Evolutionary conservation across 306 rosid species (phyloP).

Genomic region (Quercus ilex): DNA sequence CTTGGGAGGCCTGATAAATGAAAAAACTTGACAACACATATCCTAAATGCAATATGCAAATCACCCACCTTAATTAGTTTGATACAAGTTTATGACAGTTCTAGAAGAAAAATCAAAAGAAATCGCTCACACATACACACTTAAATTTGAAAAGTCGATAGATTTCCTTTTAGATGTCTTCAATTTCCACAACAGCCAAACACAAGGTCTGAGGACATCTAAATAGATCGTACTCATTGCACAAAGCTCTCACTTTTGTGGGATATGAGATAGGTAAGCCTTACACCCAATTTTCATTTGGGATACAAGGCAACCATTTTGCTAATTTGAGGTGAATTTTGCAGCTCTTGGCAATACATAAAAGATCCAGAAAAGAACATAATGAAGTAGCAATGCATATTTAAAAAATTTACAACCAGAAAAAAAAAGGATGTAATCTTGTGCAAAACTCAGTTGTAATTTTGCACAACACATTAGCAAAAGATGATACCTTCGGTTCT

Average conservation of each 20-base stretch:
- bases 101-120: neutral
- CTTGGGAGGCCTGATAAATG: neutral
- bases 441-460: neutral
- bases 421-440: too few species aligned
- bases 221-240: too few species aligned
- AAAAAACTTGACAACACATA: neutral
- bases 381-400: neutral
- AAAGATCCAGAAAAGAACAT: neutral
- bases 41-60: neutral
- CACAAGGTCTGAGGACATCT: too few species aligned
- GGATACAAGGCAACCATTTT: neutral
- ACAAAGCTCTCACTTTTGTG: too few species aligned
- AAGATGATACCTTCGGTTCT: slow-evolving; percentile 67
- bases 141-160: neutral
- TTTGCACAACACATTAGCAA: neutral
- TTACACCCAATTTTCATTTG: neutral
- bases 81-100: neutral
- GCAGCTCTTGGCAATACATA: neutral
- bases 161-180: neutral
- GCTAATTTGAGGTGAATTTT: neutral
- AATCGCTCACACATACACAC: neutral
- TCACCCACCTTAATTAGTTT: neutral
- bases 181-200: neutral
- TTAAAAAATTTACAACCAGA: too few species aligned
- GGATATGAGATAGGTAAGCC: too few species aligned